Conservation (phyloP, 225 moss, liverwort and hornwort species). For the Pseudoscleropodium purum region DNA sequence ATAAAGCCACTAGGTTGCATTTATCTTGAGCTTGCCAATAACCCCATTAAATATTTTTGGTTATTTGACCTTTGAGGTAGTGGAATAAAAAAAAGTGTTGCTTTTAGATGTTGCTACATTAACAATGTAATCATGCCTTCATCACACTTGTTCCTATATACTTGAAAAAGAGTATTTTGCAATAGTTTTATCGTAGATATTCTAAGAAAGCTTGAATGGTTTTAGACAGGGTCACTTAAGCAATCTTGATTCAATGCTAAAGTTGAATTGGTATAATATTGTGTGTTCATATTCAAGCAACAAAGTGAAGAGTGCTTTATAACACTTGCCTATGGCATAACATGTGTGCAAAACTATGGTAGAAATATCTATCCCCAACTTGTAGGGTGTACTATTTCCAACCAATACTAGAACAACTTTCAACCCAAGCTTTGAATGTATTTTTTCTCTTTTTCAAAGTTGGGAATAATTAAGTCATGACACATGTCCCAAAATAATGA, state of each 20-base stretch:
- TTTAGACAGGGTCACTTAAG: fast-evolving
- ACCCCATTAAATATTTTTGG: neutral
- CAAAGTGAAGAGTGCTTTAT: fast-evolving
- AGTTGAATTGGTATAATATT: neutral
- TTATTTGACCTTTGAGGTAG: neutral
- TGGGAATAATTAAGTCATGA: too few relatives aligned
- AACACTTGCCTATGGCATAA: too few relatives aligned
- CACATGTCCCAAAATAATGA: too few relatives aligned
- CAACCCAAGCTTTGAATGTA: too few relatives aligned
- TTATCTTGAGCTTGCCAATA: neutral
- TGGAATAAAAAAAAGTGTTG: neutral
- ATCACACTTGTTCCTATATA: neutral
- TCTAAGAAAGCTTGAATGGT: neutral
- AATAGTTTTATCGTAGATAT: neutral
- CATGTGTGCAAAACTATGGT: too few relatives aligned
- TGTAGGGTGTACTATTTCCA: too few relatives aligned
- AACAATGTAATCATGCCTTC: neutral
- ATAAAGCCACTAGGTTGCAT: neutral
- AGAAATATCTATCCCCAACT: too few relatives aligned
- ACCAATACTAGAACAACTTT: too few relatives aligned
- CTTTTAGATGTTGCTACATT: neutral
- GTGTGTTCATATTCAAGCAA: too few relatives aligned
- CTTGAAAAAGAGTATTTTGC: neutral
- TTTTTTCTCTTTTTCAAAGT: too few relatives aligned
- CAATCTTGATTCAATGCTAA: fast-evolving